Evolutionary conservation across 2,329 filamentous ascomycete species (phyloP), one percentile per base, ranked within the genome.

Genomic region (Geosmithia flava): DNA sequence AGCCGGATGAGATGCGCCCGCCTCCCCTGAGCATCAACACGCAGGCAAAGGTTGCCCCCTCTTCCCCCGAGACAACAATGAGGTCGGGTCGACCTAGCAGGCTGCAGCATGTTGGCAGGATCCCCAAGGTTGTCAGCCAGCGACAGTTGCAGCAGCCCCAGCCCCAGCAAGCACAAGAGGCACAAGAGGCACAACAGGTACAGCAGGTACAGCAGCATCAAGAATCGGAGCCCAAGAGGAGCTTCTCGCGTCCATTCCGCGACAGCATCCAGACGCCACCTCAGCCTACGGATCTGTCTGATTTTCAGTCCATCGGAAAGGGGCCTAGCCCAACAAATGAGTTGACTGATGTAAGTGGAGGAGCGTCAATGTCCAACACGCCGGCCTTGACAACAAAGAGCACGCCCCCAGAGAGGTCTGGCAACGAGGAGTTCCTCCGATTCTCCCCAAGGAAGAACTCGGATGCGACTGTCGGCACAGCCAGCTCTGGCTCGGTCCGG

Each of bases 201-300:
- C n/a, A n/a, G n/a, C n/a, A n/a, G n/a, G n/a, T n/a, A n/a, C n/a
- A 37, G 33, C 33, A 6, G 33, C 33, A 6, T 5, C 33, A 37
- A 37, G 33, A 11, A 5, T 11, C 84, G 52, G 78, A 78, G 45
- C 77, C 79, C 1, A 83, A 86, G 1, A 83, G 81, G 59, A 95
- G 87, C 30, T 95, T 95, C 61, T 95, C 90, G 3, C 74, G 88
- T 8, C 88, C 90, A 0, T 95, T 95, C 59, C 65, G 74, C 45
- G 61, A 72, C 13, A 80, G 76, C 53, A 52, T 71, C 42, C 68
- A 74, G 49, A 53, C 50, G 48, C 58, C 47, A 48, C 39, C 44
- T 43, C 58, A 47, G 46, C 64, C 11, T 59, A 67, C 52, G 49
- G 62, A 47, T 2, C 48, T 56, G 7, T 50, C 52, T 19, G 58